A percentile compares a stretch with the other conserved stretches of the same genome.
Evolutionary conservation across 352 stramenopile genomes (phyloP).

Genomic region (Elongisporangium undulatum): DNA sequence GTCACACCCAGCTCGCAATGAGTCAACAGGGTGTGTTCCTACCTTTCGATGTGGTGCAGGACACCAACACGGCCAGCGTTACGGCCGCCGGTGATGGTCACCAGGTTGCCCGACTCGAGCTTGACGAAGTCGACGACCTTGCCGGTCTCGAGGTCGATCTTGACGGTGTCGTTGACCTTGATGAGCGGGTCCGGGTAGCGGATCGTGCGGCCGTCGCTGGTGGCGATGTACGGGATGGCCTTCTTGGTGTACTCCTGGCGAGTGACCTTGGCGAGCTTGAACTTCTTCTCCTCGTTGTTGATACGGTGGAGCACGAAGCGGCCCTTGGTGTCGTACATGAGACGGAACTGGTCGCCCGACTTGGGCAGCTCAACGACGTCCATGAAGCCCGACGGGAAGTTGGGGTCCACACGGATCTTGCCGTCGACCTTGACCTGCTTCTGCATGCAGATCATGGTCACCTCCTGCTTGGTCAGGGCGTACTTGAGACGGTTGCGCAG

Average conservation of each 20-base stretch:
- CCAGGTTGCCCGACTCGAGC: constrained; percentile 97
- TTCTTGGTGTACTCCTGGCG: constrained; percentile 94
- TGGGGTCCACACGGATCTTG: constrained; percentile 96
- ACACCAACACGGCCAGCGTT: constrained; percentile 97
- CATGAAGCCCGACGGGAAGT: constrained; percentile 99
- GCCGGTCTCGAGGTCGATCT: constrained; percentile 97
- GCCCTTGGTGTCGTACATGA: constrained; percentile 99
- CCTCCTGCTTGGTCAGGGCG: constrained; percentile 97
- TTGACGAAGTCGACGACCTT: constrained; percentile 98
- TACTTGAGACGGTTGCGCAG: constrained; percentile 99
- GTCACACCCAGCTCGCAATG: constrained; percentile 88
- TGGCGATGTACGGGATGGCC: constrained; percentile 98
- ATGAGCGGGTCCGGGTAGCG: constrained; percentile 98
- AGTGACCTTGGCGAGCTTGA: constrained; percentile 99
- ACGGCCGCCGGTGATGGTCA: constrained; percentile 96
- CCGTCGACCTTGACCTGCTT: constrained; percentile 98
- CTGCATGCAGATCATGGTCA: constrained; percentile 99
- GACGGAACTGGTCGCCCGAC: constrained; percentile 95
- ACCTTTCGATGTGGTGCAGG: constrained; percentile 96
- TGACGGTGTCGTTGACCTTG: constrained; percentile 99
- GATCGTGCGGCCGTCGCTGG: constrained; percentile 98
- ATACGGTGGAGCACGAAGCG: constrained; percentile 98
- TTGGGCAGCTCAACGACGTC: constrained; percentile 98
- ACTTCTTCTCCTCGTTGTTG: constrained; percentile 95
- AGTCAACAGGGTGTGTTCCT: constrained; percentile 89